Evolutionary conservation across 345 rosid genomes (phyloP), one percentile per base, ranked within the genome.

Genomic region (Gossypium turneri): DNA sequence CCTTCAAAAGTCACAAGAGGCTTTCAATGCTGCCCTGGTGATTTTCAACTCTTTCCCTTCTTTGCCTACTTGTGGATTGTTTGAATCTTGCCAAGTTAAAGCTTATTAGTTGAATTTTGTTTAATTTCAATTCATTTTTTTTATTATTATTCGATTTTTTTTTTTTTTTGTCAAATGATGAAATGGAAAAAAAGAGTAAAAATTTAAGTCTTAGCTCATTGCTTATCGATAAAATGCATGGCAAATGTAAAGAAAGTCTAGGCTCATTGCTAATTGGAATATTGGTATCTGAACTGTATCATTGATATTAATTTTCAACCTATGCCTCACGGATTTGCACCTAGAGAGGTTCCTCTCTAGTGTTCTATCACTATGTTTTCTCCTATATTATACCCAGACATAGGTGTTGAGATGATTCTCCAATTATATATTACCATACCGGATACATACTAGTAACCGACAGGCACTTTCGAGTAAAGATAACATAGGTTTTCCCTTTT

Each of bases 1-100:
- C 67, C 87, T 95, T 73, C 78, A 89, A 65, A 95, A 95, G 76
- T 95, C 98, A 9, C 92, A 91, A 51, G 94, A 93, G 84, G 98
- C 96, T 77, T 91, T 91, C 83, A 84, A 76, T 70, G 86, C 76
- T 51, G 98, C 97, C 67, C 88, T 91, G 95, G 99, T 90, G 29
- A 2, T 4, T n/a, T 24, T 20, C 57, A 27, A 52, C 1, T 19
- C 47, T 45, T 72, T 9, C 5, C n/a, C 16, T 27, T 58, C 51
- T 4, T 2, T 27, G 34, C 43, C 8, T 74, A 9, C 13, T 76
- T 4, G 3, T 58, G 27, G 22, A 25, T 57, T 6, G 12, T 67
- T 59, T 29, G 27, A 20, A 38, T 75, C 47, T 24, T 41, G 67
- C 11, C 17, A 44, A 56, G 2, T 25, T 41, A n/a, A 15, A 8